Evolutionary conservation across 1,139 yeast species (phyloP), one percentile per base, ranked within the genome.

Genomic region (Eremothecium cymbalariae): DNA sequence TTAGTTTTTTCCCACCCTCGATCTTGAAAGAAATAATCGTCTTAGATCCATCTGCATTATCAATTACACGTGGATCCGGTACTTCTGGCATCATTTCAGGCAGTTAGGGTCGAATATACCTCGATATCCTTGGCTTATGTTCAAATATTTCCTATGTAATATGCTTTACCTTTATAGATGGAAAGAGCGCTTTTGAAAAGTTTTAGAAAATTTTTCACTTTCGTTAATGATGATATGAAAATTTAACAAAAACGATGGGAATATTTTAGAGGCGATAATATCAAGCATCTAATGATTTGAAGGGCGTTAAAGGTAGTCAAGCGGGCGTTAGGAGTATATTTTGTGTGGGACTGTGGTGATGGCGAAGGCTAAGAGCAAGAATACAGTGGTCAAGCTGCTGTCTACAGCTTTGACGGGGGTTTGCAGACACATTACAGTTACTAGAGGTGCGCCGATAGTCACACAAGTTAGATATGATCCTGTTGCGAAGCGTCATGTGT

Each of bases 391-490:
- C 36, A 77, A 76, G 50, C 67, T 85, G 45, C 64, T 84, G 2
- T 84, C 95, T 1, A 70, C 90, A 1, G 96, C 96, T 18, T 73
- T 79, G 48, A 86, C 96, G 1, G 96, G 96, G 2, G 82, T 70
- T 58, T 74, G 76, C 57, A 74, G 93, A 55, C 80, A 88, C 61
- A 74, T 86, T 45, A 68, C 77, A 38, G 74, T 88, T 36, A 93
- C 90, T 36, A 77, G 96, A 65, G 76, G 82, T 33, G 75, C 94
- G 5, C 83, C 83, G 31, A 66, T 74, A 40, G 77, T 88, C 45
- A 77, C 77, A 36, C 90, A 85, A 57, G 81, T 88, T 32, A 72
- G 94, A 52, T 90, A 90, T 57, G 98, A 90, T 57, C 97, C 97
- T 5, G 42, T 52, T 39, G 85, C 74, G 9, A 68, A 74, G 53